Base-by-base conservation (phyloP, 2,329 filamentous ascomycete genomes). In the Graphiopsis chlorocephala region DNA sequence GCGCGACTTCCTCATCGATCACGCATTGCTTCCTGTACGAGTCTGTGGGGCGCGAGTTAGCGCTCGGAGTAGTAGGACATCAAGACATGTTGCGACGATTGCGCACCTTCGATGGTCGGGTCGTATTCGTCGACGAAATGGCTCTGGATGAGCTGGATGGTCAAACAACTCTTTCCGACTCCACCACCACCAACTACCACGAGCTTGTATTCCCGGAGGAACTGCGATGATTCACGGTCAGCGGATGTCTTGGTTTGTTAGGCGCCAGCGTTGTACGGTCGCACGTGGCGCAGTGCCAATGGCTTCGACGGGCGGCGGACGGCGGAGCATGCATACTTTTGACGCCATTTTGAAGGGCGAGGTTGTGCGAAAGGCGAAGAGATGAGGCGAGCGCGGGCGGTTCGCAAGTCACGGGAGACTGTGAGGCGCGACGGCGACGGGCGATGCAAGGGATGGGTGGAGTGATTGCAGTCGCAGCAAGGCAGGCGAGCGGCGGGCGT, bases 61-160 rank as follows among this genome's bases (percentile, higher is more conserved):
- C 63, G 50, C 25, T 15, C 10, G 11, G 20, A 8, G 60, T 20
- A 38, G 38, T 23, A 25, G 65, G 58, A 45, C 20, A 61, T 31
- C 15, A 20, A 15, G 38, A 20, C n/a, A 6, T 45, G n/a, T 20
- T 20, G 14, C 38, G 53, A 45, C 59, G 61, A 38, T 50, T 67
- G 79, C 85, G 72, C 80, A 93, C 95, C 95, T 91, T 99, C 95
- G 76, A 99, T 98, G 75, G 95, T 99, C 65, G 95, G 95, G 81
- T 99, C 95, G 81, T 99, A 99, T 81, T 98, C 95, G 80, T 98
- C 95, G 78, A 98, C 94, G 83, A 99, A 99, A 80, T 99, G 95
- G 80, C 90, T 94, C 82, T 84, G 81, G 73, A 84, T 83, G 69
- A 83, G 79, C 65, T 98, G 95, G 78, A 99, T 99, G 68, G 95